Base-by-base conservation (phyloP, 1,284 basidiomycete species). In the Thelephora terrestris region DNA sequence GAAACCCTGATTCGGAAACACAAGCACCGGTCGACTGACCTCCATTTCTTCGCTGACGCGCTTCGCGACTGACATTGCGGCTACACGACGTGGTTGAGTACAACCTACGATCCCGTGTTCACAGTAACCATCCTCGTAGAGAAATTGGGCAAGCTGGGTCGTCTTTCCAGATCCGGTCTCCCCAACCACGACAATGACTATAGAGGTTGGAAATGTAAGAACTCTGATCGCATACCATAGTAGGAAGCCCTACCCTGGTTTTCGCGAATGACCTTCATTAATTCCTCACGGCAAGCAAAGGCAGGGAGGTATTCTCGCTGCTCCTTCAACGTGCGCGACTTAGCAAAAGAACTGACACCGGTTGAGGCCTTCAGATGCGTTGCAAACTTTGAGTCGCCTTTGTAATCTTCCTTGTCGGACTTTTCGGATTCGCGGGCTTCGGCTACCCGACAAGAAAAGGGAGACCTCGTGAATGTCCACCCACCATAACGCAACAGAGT, bases 31-130 rank as follows among this genome's bases (percentile, higher is more conserved):
- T 9, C 2, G 24, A 61, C 73, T 35, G 43, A 81, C 83, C 74
- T 85, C 82, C 77, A 88, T 87, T 66, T 99, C 95, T 61, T 99
- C 95, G 61, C 90, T 93, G 50, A 98, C 95, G 69, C 95, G 92
- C 69, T 98, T 98, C 7, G 95, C 95, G 3, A 98, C 95, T 14
- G 90, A 94, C 94, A 99, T 98, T 10, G 95, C 94, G 43, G 95
- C 94, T 10, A 98, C 94, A 71, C 94, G 91, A 60, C 95, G 81
- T 36, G 94, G 94, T 62, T 98, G 94, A 0, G 95, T 99, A 59
- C 94, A 99, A 6, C 93, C 93, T 39, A 99, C 81, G 35, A 96
- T 75, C 7, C 94, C 94, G 63, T 85, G 77, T 16, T 75, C 66
- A 52, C 91, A 91, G 63, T 95, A 98, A 1, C 95, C 94, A 56